Base-by-base conservation (phyloP, 2,329 filamentous ascomycete species). In the Ceratocystis ficicola region DNA sequence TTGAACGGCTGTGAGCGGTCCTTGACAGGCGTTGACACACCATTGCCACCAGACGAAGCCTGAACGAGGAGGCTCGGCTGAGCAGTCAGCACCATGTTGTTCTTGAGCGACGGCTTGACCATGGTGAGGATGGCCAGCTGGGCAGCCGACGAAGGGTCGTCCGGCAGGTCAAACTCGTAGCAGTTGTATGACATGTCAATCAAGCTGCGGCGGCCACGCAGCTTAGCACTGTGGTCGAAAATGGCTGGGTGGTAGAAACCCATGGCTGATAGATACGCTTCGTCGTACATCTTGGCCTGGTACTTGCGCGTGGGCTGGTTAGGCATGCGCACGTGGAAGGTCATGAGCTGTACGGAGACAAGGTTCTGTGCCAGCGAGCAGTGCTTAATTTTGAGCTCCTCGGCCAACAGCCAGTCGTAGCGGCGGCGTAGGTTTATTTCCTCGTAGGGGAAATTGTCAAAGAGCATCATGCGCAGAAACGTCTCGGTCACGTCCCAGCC, bases 381-480 rank as follows among this genome's bases (percentile, higher is more conserved):
- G 73, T 90, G 87, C 73, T 91, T 95, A 71, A 88, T 89, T 79
- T 99, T 99, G 67, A 99, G 79, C 77, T 99, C 94, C 75, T 99
- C 94, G 1, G 93, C 93, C 28, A 99, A 81, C 46, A 97, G 77
- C 70, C 93, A 96, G 74, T 99, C 94, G 72, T 96, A 95, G 61
- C 94, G 85, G 65, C 91, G 83, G 74, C 85, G 86, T 32, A 99
- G 80, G 73, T 99, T 96, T 76, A 99, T 95, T 22, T 96, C 92
- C 61, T 88, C 83, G 74, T 99, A 99, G 4, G 95, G 93, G 71
- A 99, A 96, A 71, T 94, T 88, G 74, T 96, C 92, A 75, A 88
- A 91, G 1, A 99, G 83, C 88, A 97, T 91, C 93, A 97, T 97
- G 77, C 94, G 96, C 74, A 96, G 82, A 72, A 99, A 96, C 0